Conservation (phyloP, 2,329 filamentous ascomycete genomes). For the Epichloe gansuensis region DNA sequence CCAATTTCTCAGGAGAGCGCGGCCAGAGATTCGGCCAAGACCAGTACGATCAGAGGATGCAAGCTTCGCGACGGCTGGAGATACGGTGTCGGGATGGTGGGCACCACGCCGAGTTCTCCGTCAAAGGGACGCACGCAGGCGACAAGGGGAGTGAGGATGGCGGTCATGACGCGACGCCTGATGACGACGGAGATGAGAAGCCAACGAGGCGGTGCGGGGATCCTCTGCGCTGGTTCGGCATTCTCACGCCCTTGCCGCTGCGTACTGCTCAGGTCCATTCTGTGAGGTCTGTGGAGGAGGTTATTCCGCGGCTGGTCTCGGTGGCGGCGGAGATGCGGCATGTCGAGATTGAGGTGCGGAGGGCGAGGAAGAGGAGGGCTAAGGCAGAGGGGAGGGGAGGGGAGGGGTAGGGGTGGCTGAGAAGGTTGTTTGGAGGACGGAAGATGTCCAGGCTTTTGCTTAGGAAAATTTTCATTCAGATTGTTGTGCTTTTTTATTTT, state of each 20-base stretch:
- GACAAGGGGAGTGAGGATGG: conserved; percentile 2
- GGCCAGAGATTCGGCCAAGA: conserved; percentile 55
- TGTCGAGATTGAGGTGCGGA: conserved; percentile 58
- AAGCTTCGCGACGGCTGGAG: conserved; percentile 34
- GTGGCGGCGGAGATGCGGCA: conserved; percentile 48
- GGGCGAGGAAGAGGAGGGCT: conserved; percentile 42
- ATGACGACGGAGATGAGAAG: not conserved
- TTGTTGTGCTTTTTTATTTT: too few species aligned
- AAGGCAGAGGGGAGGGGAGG: conserved; percentile 34
- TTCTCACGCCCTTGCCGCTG: conserved; percentile 40
- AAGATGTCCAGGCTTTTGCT: not conserved
- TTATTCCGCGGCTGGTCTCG: conserved; percentile 45
- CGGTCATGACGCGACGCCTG: not conserved
- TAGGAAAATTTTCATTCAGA: too few species aligned
- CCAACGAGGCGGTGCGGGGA: conserved; percentile 1
- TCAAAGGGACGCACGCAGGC: not conserved
- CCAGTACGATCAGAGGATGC: conserved; percentile 63
- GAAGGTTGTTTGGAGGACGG: not conserved
- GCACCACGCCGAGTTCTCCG: not conserved
- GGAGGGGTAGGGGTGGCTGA: not conserved
- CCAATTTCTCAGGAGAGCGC: conserved; percentile 58
- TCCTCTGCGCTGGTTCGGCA: conserved; percentile 47
- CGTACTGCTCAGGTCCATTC: conserved; percentile 49
- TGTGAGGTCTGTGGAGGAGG: conserved; percentile 39
- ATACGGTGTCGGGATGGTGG: not conserved